Conservation (phyloP, 768 basidiomycete genomes). For the Lentinus tigrinus region DNA sequence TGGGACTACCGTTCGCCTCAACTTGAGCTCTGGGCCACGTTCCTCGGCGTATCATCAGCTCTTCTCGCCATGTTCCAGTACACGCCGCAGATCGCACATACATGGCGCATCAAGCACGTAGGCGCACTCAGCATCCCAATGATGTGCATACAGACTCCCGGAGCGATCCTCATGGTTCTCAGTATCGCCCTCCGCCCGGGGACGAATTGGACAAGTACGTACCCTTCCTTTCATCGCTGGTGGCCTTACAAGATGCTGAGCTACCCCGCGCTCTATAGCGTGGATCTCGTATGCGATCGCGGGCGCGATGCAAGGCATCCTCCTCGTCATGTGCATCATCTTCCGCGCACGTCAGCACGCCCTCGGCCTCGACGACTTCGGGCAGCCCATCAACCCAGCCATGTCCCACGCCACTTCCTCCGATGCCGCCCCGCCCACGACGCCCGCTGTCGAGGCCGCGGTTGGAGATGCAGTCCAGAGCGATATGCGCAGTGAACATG, state of each 20-base stretch:
- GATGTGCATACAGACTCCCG: slow-evolving; percentile 95
- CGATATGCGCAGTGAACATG: slow-evolving; percentile 17
- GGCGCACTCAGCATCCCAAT: slow-evolving; percentile 93
- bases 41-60: slow-evolving; percentile 82
- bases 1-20: slow-evolving; percentile 36
- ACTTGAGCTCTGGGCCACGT: slow-evolving; percentile 71
- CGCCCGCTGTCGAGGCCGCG: slow-evolving; percentile 13
- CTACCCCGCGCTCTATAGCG: slow-evolving; percentile 37
- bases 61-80: slow-evolving; percentile 83
- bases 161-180: slow-evolving; percentile 81
- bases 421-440: slow-evolving; percentile 13
- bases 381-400: slow-evolving; percentile 44
- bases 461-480: slow-evolving; percentile 20
- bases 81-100: slow-evolving; percentile 80
- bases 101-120: slow-evolving; percentile 76
- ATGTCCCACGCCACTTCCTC: neutral
- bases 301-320: slow-evolving; percentile 77
- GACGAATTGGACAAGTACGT: slow-evolving; percentile 82
- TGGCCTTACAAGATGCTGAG: neutral
- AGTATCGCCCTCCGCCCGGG: slow-evolving; percentile 80
- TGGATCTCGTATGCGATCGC: slow-evolving; percentile 83
- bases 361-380: slow-evolving; percentile 88
- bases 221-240: neutral
- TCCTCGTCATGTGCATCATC: slow-evolving; percentile 80
- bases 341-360: slow-evolving; percentile 81